Percentiles rank a stretch among this genome's conserved stretches.
These are phyloP conservation scores for Ascomycota sp. DNA, from an alignment of 2,329 filamentous ascomycete species.

Conservation along the genomic window DNA sequence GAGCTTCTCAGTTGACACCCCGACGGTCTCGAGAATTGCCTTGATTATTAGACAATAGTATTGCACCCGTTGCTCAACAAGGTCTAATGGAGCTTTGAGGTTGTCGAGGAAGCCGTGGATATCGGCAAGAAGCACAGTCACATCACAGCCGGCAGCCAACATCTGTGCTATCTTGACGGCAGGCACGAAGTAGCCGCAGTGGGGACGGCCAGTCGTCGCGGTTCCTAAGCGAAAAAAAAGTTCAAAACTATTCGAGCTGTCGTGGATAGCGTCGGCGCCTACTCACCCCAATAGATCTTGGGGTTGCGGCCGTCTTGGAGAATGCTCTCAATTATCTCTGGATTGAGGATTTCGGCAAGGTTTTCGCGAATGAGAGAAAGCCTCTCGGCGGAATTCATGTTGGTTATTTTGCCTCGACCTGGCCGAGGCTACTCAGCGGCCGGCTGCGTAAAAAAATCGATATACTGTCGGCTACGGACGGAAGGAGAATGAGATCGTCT, in stretches of 20 bases:
- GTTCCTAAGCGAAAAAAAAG: slow-evolving; percentile 39
- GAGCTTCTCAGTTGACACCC: slow-evolving; percentile 59
- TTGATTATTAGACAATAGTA: slow-evolving; percentile 71
- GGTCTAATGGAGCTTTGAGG: slow-evolving; percentile 71
- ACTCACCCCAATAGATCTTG: slow-evolving; percentile 64
- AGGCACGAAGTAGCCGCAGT: slow-evolving; percentile 77
- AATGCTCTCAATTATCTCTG: slow-evolving; percentile 61
- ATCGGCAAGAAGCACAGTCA: slow-evolving; percentile 58
- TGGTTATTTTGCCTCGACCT: slow-evolving; percentile 7
- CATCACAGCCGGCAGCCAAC: slow-evolving; percentile 63
- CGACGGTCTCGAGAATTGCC: slow-evolving; percentile 53
- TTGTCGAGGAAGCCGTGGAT: slow-evolving; percentile 65
- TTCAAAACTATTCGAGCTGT: not conserved
- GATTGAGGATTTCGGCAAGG: slow-evolving; percentile 63
- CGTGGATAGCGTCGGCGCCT: too few species aligned
- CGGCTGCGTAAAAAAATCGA: too few species aligned
- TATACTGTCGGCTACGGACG: too few species aligned
- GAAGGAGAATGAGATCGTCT: too few species aligned
- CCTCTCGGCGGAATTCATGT: slow-evolving; percentile 31
- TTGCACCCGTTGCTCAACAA: slow-evolving; percentile 60
- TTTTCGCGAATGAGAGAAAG: slow-evolving; percentile 62
- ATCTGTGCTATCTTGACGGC: slow-evolving; percentile 81
- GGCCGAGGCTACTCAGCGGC: too few species aligned
- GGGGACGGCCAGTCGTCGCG: slow-evolving; percentile 69
- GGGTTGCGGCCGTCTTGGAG: slow-evolving; percentile 49